Percentiles rank a stretch among this genome's conserved stretches.
Evolutionary conservation across 106 monocot species (phyloP).

Genomic region (Agapanthus africanus): DNA sequence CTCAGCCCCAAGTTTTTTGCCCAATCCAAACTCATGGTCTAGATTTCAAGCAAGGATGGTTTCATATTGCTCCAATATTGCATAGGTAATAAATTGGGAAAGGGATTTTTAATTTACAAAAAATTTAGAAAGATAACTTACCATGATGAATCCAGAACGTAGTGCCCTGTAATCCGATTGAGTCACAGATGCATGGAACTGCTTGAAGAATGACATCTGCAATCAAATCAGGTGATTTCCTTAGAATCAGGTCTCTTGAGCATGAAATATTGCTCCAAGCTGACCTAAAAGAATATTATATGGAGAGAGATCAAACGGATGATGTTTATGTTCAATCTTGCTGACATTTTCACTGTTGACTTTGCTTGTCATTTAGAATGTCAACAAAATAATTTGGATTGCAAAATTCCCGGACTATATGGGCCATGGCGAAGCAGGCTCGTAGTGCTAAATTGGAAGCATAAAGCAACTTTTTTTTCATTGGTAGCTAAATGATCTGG

Average conservation of each 20-base stretch:
- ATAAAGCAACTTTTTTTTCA: no score
- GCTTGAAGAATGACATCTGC: constrained; percentile 83
- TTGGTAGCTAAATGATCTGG: no score
- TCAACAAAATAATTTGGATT: no score
- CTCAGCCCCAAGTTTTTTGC: background rate
- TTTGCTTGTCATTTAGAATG: background rate
- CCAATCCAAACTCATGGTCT: background rate
- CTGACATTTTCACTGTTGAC: background rate
- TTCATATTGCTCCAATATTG: background rate
- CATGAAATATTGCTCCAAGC: background rate
- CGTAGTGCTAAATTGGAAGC: no score
- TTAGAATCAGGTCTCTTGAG: background rate
- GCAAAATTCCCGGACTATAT: no score
- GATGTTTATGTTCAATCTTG: background rate
- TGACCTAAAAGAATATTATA: background rate
- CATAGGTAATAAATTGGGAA: background rate
- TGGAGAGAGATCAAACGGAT: background rate
- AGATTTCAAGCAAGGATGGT: background rate
- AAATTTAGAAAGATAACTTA: constrained; percentile 8
- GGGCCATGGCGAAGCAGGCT: no score
- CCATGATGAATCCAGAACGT: constrained; percentile 68
- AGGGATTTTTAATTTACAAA: constrained; percentile 1
- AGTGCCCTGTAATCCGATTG: constrained; percentile 70
- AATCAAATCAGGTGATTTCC: constrained; percentile 6
- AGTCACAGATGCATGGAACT: constrained; percentile 73